Base-by-base conservation (phyloP, 345 rosid species). In the Zanthoxylum bungeanum region DNA sequence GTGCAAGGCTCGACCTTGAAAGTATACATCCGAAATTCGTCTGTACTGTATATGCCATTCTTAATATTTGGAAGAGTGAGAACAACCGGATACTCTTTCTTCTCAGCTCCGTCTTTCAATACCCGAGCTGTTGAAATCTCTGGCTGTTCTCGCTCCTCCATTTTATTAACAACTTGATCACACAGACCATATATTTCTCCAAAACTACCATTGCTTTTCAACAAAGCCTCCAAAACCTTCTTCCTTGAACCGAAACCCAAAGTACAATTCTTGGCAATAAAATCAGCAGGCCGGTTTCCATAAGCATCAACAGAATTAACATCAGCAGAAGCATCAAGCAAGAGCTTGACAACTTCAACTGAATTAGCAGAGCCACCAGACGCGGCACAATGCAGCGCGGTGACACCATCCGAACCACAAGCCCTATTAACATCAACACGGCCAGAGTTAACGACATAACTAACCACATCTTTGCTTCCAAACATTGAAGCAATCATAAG, bases 1-100 rank as follows among this genome's bases (percentile, higher is more conserved):
- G 98, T 92, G 73, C 97, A 94, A n/a, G 97, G 98, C 81, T 84
- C 90, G 72, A 94, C 84, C 87, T 92, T 94, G 80, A 94, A 92
- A 1, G 89, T 76, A 69, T 85, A 94, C 97, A 92, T 94, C 73
- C 97, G 81, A 77, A 94, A 94, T 76, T 94, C 98, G 73, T 94
- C 97, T 0, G 98, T 92, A 44, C 95, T 85, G 9, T 90, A 94
- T 25, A 92, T 78, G 59, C 91, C 93, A 9, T 82, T 87, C 79
- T 92, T 94, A 73, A 94, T 94, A 76, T 92, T 91, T 0, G 97
- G 98, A 75, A 92, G 90, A 0, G 97, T 86, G 2, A 87, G 88
- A 85, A 92, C 97, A 64, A 89, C 69, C 0, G 92, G 91, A 79
- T 90, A 94, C 75, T 94, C 98, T 83, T 86, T 94, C 89, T 85